Evolutionary conservation across 208 protist genomes (phyloP), one percentile per base, ranked within the genome.

Genomic region (Lotmaria passim): DNA sequence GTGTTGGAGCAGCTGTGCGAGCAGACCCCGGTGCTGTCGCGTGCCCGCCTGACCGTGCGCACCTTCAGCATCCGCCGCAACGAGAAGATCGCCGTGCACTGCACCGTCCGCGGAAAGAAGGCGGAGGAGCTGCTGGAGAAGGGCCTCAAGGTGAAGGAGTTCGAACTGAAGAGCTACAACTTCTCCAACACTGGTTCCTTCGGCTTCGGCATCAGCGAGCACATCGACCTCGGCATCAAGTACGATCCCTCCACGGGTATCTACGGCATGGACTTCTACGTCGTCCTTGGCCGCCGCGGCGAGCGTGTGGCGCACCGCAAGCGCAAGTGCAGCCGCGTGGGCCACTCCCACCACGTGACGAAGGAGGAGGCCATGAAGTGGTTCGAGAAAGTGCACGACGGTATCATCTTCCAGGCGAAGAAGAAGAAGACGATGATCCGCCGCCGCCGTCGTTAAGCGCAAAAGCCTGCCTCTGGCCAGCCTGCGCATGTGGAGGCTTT

Each of bases 161-260:
- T 98, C 78, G 98, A 99, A 89, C 92, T 99, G 61, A 87, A 93
- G 83, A 81, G 81, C 58, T 91, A 88, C 72, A 98, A 98, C 89
- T 99, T 99, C 91, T 95, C 92, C 64, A 69, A 90, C 61, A 98
- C 82, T 44, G 99, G 99, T 77, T 98, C 97, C 98, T 99, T 99
- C 77, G 99, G 99, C 74, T 99, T 99, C 81, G 99, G 99, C 91
- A 99, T 99, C 83, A 86, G 97, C 70, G 99, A 99, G 93, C 99
- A 99, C 97, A 99, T 99, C 75, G 99, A 99, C 95, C 96, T 99
- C 50, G 99, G 99, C 72, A 96, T 99, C 87, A 99, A 99, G 93
- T 99, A 99, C 93, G 99, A 99, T 83, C 99, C 99, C 75, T 91
- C 85, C 67, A 99, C 98, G 41, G 99, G 99, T 93, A 99, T 99